Evolutionary conservation across 139 green algal genomes (phyloP), one percentile per base, ranked within the genome.

Genomic region (Chlamydomonas incerta): DNA sequence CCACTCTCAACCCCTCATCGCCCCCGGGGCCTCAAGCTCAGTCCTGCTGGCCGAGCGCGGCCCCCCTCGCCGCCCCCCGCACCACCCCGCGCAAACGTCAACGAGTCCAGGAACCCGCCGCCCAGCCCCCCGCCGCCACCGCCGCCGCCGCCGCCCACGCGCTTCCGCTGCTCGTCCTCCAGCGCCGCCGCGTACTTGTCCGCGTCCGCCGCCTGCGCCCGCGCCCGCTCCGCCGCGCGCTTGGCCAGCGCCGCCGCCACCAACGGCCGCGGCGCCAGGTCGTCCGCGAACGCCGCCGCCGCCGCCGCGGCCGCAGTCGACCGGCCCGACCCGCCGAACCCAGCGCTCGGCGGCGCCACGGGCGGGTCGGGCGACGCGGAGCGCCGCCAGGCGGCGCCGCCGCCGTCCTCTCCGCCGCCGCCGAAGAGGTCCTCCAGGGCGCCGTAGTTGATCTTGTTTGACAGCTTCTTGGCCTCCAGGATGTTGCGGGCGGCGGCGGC

Each of bases 361-460:
- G 35, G n/a, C 71, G 34, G 10, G 34, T n/a, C 35, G 6, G 35
- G 69, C 35, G 67, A 41, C 24, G 33, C 5, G 67, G 31, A 46
- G 31, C 33, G 33, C 3, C 17, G 31, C 18, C 67, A 3, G 2
- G 67, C 31, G 8, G 10, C 69, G 6, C 3, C 69, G 14, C 34
- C 69, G 6, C 35, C 68, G 11, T 18, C 34, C 15, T 37, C 37
- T 23, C 41, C 70, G 29, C 33, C 70, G 3, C 37, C 50, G 29
- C 35, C 82, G 28, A 82, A 87, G 18, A 98, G 89, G 55, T 92
- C 87, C 5, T 91, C 88, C 86, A 98, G 87, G 5, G 90, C 91
- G 24, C 84, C 87, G 90, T 98, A 98, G 93, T 98, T 98, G 89
- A 98, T 97, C 86, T 98, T 98, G 74, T 88, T 93, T 60, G 82